Base-by-base conservation (phyloP, 2,329 filamentous ascomycete species). In the Fusarium sacchari region DNA sequence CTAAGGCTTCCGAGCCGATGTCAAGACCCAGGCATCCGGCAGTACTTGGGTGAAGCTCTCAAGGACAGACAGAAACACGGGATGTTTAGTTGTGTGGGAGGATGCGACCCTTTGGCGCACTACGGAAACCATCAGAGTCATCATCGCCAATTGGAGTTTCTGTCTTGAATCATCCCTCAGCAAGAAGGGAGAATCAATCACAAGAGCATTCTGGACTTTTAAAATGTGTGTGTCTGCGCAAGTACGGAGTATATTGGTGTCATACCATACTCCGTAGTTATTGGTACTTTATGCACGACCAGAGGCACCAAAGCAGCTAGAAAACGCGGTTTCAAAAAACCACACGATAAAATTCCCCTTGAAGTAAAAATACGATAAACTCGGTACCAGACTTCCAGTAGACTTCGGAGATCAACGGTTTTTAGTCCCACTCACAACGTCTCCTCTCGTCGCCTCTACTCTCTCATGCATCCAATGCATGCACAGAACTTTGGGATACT, bases 81-180 rank as follows among this genome's bases (percentile, higher is more conserved):
- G 36, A 55, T 37, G 44, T 59, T 59, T 59, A 47, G 40, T 24
- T 49, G 44, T 24, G 40, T 40, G 59, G 49, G 62, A 60, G 50
- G 59, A 76, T 63, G 64, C 67, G 69, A 68, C 74, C 70, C 58
- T 74, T 75, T 73, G 20, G 53, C 28, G 58, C 32, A 36, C 49
- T 73, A 30, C 15, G 50, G 50, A 55, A n/a, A 39, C 26, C 18
- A 57, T 64, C 47, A 34, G 59, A 67, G 30, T 40, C 37, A 46
- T 63, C 44, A 42, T 55, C 20, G 50, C 50, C 36, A 55, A 28
- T n/a, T n/a, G 14, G 14, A 12, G 28, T 30, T 46, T 34, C 37
- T 18, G 26, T 59, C 34, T 32, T 58, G 26, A 43, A 58, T 34
- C 65, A 69, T 71, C 62, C 26, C 44, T 67, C 63, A 42, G 37